Conservation (phyloP, 1,284 basidiomycete genomes). For the Papiliotrema laurentii region DNA sequence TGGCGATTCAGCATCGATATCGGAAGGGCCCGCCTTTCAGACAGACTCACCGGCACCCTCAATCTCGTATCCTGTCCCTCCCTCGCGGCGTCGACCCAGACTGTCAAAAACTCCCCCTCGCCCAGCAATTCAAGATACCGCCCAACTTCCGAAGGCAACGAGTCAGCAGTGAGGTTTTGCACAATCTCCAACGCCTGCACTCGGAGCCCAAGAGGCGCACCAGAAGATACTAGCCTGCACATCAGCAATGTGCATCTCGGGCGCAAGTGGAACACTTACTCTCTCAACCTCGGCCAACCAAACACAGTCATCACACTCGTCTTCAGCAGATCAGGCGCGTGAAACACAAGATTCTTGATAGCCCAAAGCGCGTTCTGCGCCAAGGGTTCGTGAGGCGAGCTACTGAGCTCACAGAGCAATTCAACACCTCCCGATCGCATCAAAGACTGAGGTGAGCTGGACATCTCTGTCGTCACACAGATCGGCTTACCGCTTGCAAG, state of each 20-base stretch:
- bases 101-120: slow-evolving; percentile 24
- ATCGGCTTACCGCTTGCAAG: slow-evolving; percentile 57
- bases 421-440: slow-evolving; percentile 62
- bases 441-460: slow-evolving; percentile 50
- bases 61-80: slow-evolving; percentile 17
- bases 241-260: neutral
- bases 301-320: slow-evolving; percentile 60
- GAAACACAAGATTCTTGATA: slow-evolving; percentile 69
- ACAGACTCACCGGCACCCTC: slow-evolving; percentile 20
- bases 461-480: neutral
- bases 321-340: slow-evolving; percentile 59
- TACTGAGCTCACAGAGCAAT: slow-evolving; percentile 58
- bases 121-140: slow-evolving; percentile 34
- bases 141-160: slow-evolving; percentile 26
- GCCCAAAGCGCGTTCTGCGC: slow-evolving; percentile 71
- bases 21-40: neutral
- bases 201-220: slow-evolving; percentile 24
- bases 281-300: slow-evolving; percentile 53
- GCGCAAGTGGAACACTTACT: slow-evolving; percentile 12
- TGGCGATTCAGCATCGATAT: neutral
- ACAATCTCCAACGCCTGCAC: slow-evolving; percentile 39
- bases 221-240: neutral
- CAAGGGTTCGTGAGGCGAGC: slow-evolving; percentile 56
- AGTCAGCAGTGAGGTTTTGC: slow-evolving; percentile 44
- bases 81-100: slow-evolving; percentile 15